Evolutionary conservation across 1,284 basidiomycete genomes (phyloP).

Genomic region (Paramarasmius palmivorus): DNA sequence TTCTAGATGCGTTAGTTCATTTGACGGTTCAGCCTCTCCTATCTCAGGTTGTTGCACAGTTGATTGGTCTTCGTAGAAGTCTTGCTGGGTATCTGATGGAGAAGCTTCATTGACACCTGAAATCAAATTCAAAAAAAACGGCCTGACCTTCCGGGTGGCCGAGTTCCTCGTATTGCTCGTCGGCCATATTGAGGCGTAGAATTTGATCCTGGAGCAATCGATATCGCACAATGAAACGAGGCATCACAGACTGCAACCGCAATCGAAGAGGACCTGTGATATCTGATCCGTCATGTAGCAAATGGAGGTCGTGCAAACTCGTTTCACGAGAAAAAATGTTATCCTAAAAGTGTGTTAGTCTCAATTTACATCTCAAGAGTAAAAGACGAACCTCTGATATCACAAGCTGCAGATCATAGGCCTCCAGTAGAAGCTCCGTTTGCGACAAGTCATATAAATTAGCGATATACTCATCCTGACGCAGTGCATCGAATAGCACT

Average conservation of each 20-base stretch:
- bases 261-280: conserved; percentile 65
- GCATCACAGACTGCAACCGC: conserved; percentile 46
- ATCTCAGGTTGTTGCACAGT: neutral
- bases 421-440: conserved; percentile 66
- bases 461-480: conserved; percentile 55
- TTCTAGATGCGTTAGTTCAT: neutral
- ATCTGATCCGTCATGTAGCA: conserved; percentile 67
- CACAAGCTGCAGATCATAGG: conserved; percentile 61
- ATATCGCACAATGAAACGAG: conserved; percentile 71
- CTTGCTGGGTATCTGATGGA: too few relatives aligned
- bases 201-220: conserved; percentile 62
- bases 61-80: neutral
- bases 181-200: conserved; percentile 39
- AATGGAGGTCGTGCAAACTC: conserved; percentile 70
- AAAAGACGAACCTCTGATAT: conserved; percentile 61
- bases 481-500: conserved; percentile 66
- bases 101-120: too few relatives aligned
- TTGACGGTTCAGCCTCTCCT: neutral
- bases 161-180: conserved; percentile 3
- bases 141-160: neutral
- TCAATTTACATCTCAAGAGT: conserved; percentile 3
- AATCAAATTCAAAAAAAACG: too few relatives aligned
- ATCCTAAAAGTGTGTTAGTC: conserved; percentile 47
- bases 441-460: conserved; percentile 47
- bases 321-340: conserved; percentile 72